phyloP scores from a whole-genome alignment of 306 rosid species.

The Quercus gilva region DNA sequence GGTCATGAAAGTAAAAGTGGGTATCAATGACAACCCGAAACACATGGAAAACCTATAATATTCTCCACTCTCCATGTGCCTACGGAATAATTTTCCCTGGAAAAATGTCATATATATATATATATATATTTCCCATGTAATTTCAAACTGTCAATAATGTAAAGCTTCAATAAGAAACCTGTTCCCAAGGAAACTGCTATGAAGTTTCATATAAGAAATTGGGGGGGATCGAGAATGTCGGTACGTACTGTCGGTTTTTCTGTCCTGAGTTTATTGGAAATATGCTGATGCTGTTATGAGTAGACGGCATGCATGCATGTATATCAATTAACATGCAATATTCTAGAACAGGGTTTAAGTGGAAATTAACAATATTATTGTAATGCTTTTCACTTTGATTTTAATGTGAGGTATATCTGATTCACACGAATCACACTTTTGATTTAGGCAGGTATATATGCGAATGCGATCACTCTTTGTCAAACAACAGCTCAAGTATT shows the following conservation, averaged over 20 bases:
- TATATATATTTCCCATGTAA: no score
- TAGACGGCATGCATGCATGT: background rate
- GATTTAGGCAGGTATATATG: no score
- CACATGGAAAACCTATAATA: no score
- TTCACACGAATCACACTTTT: background rate
- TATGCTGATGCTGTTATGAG: background rate
- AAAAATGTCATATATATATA: no score
- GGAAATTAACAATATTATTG: conserved; percentile 18
- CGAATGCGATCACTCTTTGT: conserved; percentile 5
- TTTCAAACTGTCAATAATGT: background rate
- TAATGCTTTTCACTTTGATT: background rate
- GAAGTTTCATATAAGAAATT: background rate
- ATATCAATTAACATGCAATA: background rate
- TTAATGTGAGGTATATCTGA: background rate
- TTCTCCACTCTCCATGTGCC: no score
- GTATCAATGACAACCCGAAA: no score
- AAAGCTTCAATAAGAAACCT: background rate
- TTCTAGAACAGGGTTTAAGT: background rate
- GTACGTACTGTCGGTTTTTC: background rate
- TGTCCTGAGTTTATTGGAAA: background rate
- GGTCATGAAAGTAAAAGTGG: no score
- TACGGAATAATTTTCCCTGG: no score
- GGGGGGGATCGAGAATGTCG: background rate
- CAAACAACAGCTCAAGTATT: conserved; percentile 28
- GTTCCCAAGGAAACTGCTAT: background rate